Evolutionary conservation across 352 stramenopile genomes (phyloP).

Genomic region (Nothophytophthora sp.): DNA sequence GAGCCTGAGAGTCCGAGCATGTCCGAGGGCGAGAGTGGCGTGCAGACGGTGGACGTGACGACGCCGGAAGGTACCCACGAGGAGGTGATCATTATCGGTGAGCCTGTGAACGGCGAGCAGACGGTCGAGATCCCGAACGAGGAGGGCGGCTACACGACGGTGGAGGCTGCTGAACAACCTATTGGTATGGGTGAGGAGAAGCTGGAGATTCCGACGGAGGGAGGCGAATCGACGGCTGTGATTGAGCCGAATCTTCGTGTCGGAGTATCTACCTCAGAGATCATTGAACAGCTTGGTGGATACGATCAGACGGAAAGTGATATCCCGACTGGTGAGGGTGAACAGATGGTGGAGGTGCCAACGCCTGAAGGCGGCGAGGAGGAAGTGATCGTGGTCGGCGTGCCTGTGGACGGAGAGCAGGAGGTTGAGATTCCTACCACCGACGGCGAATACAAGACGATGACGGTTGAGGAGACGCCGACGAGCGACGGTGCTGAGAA

Average conservation of each 20-base stretch:
- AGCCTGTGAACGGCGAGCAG: background rate
- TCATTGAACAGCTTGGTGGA: background rate
- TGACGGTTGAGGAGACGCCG: conserved; percentile 2
- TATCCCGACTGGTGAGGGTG: too few relatives aligned
- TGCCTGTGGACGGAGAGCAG: background rate
- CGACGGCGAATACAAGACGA: conserved; percentile 12
- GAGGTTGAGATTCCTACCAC: conserved; percentile 5
- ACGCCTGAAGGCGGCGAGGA: conserved; percentile 3
- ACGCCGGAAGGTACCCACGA: background rate
- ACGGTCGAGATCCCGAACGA: background rate
- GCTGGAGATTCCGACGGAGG: too few relatives aligned
- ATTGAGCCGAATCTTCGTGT: too few relatives aligned
- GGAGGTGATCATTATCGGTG: background rate
- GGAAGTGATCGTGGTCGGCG: conserved; percentile 3
- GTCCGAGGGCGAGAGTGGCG: too few relatives aligned
- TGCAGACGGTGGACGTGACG: background rate
- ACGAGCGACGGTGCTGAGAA: background rate
- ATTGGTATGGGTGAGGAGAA: too few relatives aligned
- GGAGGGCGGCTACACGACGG: background rate
- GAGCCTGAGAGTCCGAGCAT: background rate
- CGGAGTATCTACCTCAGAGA: background rate
- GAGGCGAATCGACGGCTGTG: too few relatives aligned
- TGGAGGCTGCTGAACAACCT: background rate
- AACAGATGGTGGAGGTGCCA: conserved; percentile 5
- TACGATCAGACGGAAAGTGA: too few relatives aligned